phyloP scores from a whole-genome alignment of 768 basidiomycete genomes.

The Cytidiella melzeri region DNA sequence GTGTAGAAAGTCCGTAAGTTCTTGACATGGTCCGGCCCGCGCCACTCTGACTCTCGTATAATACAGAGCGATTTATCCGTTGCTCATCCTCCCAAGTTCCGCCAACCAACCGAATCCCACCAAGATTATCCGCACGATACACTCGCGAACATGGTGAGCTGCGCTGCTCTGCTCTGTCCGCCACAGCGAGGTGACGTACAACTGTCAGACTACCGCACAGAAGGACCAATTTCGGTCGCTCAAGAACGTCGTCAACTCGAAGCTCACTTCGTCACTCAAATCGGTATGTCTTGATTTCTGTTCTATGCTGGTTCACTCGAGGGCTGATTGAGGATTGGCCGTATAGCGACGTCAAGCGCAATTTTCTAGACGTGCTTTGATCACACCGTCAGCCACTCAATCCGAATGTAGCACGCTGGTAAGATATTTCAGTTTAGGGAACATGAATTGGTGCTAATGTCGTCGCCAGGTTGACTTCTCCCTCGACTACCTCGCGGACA shows the following conservation, averaged over 20 bases:
- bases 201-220: slow-evolving; percentile 8
- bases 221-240: slow-evolving; percentile 20
- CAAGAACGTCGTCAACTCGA: slow-evolving; percentile 19
- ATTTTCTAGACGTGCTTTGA: slow-evolving; percentile 5
- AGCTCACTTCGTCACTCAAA: slow-evolving; percentile 15
- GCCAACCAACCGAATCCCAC: slow-evolving; percentile 21
- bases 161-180: neutral
- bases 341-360: slow-evolving; percentile 11
- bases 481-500: slow-evolving; percentile 9
- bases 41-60: slow-evolving; percentile 11
- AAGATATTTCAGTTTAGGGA: too few relatives aligned
- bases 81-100: slow-evolving; percentile 13
- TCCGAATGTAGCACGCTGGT: slow-evolving; percentile 29
- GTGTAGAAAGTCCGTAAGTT: neutral
- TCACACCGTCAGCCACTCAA: slow-evolving; percentile 13
- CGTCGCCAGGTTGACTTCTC: slow-evolving; percentile 19
- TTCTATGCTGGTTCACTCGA: neutral
- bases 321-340: neutral
- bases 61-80: slow-evolving; percentile 12
- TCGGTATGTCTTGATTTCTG: slow-evolving; percentile 16
- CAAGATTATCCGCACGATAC: slow-evolving; percentile 20
- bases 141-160: slow-evolving; percentile 15
- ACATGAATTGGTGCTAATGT: too few relatives aligned
- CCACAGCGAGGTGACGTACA: slow-evolving; percentile 1
- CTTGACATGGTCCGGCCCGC: slow-evolving; percentile 9